Base-by-base conservation (phyloP, 257 asterid species). In the Salvia hispanica region DNA sequence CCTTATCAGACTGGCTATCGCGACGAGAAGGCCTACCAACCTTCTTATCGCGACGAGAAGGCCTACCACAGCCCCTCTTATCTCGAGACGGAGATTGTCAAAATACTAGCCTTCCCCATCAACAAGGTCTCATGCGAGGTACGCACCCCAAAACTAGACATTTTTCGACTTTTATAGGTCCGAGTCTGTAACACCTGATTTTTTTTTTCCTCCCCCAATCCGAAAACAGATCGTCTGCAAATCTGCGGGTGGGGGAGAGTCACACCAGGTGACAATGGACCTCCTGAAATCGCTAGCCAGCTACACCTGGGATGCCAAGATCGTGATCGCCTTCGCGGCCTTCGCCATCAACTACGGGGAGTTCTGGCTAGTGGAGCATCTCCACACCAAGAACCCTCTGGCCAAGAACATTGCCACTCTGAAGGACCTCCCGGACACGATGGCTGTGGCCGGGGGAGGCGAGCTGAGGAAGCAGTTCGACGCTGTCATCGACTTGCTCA, bases 41-140 rank as follows among this genome's bases (percentile, higher is more conserved):
- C 55, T 25, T 62, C 56, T 1, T 45, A 62, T 13, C 67, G 56
- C 25, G 67, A 58, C 3, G 64, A 58, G 0, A 64, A 47, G 69
- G 58, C 57, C 52, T 43, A 40, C 66, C 66, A 65, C 65, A 73
- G 72, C 43, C 7, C 69, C 36, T 66, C 80, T n/a, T 83, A 79
- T 63, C 72, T 76, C 3, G 89, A 84, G 3, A 12, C 73, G 2
- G 96, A 92, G 36, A 66, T 86, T 0, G 75, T 90, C 6, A 72
- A 71, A 74, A 42, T 78, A 46, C 76, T 92, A 34, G 85, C 98
- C 16, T 83, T 72, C 67, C 87, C 95, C 54, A 83, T 92, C 66
- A 86, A 78, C 82, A 89, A 78, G 80, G 80, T 81, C 61, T 73
- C 83, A 13, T 62, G 43, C n/a, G 98, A 92, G 96, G 95, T 91